Conservation (phyloP, 768 basidiomycete species). For the Phanerochaete carnosa region DNA sequence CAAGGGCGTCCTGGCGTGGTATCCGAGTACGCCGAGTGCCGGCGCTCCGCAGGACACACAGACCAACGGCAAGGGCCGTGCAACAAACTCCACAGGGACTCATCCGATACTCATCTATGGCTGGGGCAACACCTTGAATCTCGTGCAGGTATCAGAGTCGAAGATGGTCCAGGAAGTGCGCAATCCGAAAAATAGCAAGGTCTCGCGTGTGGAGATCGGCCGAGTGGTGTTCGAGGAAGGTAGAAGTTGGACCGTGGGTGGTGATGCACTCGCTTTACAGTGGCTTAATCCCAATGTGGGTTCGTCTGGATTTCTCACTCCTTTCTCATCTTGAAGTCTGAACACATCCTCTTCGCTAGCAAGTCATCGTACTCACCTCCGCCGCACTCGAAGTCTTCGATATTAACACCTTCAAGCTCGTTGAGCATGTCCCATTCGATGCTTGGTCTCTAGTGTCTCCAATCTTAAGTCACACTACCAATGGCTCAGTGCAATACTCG, state of each 20-base stretch:
- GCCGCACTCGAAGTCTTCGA: slow-evolving; percentile 69
- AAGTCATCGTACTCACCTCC: slow-evolving; percentile 62
- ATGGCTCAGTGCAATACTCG: slow-evolving; percentile 43
- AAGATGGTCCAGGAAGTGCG: slow-evolving; percentile 45
- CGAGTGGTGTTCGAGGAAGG: slow-evolving; percentile 60
- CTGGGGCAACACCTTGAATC: slow-evolving; percentile 69
- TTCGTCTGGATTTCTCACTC: slow-evolving; percentile 25
- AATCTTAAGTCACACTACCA: slow-evolving; percentile 41
- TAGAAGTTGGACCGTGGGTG: slow-evolving; percentile 57
- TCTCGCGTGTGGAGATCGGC: slow-evolving; percentile 57
- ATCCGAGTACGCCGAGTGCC: slow-evolving; percentile 51
- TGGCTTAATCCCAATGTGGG: slow-evolving; percentile 90
- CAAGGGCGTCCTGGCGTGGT: slow-evolving; percentile 78
- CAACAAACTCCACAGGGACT: slow-evolving; percentile 22
- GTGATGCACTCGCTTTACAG: slow-evolving; percentile 68
- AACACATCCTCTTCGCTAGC: slow-evolving; percentile 38
- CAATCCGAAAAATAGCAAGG: slow-evolving; percentile 59
- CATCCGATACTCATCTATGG: slow-evolving; percentile 77
- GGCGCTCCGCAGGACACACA: slow-evolving; percentile 14
- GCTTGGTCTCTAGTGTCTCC: slow-evolving; percentile 54
- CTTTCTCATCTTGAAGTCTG: neutral
- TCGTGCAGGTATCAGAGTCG: slow-evolving; percentile 66
- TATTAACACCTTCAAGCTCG: slow-evolving; percentile 44
- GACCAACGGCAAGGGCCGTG: slow-evolving; percentile 19
- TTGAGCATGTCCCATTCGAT: slow-evolving; percentile 64